phyloP scores from a whole-genome alignment of 768 basidiomycete species.

The Leccinum variicolor region DNA sequence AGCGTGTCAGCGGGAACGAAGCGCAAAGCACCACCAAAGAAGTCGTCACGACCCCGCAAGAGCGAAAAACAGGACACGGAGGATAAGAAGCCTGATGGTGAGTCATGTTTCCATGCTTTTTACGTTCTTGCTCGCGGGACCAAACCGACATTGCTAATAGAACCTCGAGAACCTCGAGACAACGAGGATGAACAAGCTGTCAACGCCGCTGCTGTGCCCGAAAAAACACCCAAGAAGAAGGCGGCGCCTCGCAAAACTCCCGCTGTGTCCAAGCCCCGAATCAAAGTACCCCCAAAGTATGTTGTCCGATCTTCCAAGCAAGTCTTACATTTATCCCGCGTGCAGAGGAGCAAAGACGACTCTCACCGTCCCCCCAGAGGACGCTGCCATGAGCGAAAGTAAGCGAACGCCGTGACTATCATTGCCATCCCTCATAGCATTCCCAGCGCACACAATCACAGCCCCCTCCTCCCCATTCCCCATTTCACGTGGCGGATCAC shows the following conservation, averaged over 20 bases:
- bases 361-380: constrained; percentile 41
- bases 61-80: constrained; percentile 44
- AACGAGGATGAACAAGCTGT: constrained; percentile 18
- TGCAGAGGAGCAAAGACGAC: constrained; percentile 27
- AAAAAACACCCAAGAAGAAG: constrained; percentile 49
- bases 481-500: constrained; percentile 35
- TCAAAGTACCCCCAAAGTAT: constrained; percentile 30
- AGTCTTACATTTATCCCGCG: constrained; percentile 12
- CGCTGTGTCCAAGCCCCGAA: constrained; percentile 34
- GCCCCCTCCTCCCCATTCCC: constrained; percentile 69
- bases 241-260: constrained; percentile 42
- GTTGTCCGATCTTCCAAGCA: constrained; percentile 1
- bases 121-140: constrained; percentile 13
- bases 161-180: constrained; percentile 30
- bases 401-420: constrained; percentile 9
- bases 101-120: constrained; percentile 28
- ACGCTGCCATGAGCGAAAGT: constrained; percentile 64
- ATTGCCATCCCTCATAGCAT: constrained; percentile 4
- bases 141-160: constrained; percentile 16
- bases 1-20: constrained; percentile 40
- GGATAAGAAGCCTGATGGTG: constrained; percentile 47
- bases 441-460: constrained; percentile 58
- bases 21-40: constrained; percentile 46
- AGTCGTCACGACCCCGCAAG: constrained; percentile 52
- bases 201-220: constrained; percentile 17